Conservation (phyloP, 805 yeast species). For the Suhomyces vadensis region DNA sequence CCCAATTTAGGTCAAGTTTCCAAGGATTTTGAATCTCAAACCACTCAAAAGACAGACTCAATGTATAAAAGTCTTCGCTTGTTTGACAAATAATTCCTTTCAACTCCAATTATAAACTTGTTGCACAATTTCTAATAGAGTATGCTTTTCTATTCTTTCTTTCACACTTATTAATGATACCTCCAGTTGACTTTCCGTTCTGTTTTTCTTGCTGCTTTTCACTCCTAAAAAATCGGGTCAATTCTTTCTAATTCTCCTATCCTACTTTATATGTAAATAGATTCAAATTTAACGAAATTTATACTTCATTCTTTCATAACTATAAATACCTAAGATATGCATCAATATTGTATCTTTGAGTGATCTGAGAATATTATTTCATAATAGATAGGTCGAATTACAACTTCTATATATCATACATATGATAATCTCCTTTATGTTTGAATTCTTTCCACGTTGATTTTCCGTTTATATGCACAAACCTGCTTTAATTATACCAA, state of each 20-base stretch:
- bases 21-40: slow-evolving; percentile 15
- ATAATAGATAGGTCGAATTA: no score
- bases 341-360: no score
- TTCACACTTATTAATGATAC: neutral
- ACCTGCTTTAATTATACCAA: no score
- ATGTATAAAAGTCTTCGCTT: slow-evolving; percentile 27
- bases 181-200: neutral
- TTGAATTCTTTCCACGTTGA: no score
- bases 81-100: slow-evolving; percentile 17
- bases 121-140: neutral
- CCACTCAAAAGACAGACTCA: slow-evolving; percentile 8
- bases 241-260: slow-evolving; percentile 7
- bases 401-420: no score
- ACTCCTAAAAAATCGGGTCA: neutral
- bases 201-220: neutral
- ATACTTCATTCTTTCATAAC: no score
- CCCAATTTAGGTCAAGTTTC: slow-evolving; percentile 26
- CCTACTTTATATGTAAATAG: slow-evolving; percentile 6
- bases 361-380: no score
- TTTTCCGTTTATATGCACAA: no score
- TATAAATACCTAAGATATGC: no score
- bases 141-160: neutral
- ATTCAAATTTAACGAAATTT: neutral
- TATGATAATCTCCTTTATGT: no score
- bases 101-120: neutral